Percentiles rank a stretch among this genome's conserved stretches.
These are phyloP conservation scores for Paecilomyces variotii DNA, from an alignment of 2,329 filamentous ascomycete species.

Conservation along the genomic window DNA sequence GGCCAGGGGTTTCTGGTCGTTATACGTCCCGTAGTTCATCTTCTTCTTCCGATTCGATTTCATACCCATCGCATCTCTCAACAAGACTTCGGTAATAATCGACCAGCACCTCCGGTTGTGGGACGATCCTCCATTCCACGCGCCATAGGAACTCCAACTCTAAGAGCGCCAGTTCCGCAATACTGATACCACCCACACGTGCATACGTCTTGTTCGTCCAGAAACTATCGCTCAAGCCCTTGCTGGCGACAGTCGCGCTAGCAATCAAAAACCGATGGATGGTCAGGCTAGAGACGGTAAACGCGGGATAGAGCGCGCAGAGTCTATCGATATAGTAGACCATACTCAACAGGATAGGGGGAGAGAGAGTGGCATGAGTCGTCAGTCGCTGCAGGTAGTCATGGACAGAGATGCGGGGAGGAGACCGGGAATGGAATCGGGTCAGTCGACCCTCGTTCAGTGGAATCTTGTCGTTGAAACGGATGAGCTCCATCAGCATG, in stretches of 20 bases:
- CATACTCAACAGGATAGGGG: slow-evolving; percentile 93
- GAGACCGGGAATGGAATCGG: slow-evolving; percentile 83
- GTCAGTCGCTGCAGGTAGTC: slow-evolving; percentile 92
- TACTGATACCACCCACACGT: slow-evolving; percentile 81
- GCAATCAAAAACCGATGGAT: slow-evolving; percentile 97
- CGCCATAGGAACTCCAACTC: slow-evolving; percentile 89
- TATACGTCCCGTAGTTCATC: slow-evolving; percentile 5
- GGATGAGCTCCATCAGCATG: slow-evolving; percentile 92
- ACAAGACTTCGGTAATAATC: slow-evolving; percentile 90
- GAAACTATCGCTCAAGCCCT: slow-evolving; percentile 92
- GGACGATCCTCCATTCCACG: slow-evolving; percentile 95
- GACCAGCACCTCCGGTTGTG: slow-evolving; percentile 83
- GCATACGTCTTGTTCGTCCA: slow-evolving; percentile 98
- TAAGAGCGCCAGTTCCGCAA: slow-evolving; percentile 80
- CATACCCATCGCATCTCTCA: slow-evolving; percentile 54
- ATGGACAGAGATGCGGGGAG: slow-evolving; percentile 85
- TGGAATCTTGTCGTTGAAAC: slow-evolving; percentile 82
- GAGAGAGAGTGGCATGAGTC: slow-evolving; percentile 85
- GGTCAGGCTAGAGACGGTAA: slow-evolving; percentile 92
- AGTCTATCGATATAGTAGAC: slow-evolving; percentile 97
- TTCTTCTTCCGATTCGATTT: slow-evolving; percentile 34
- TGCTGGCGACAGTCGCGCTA: slow-evolving; percentile 88
- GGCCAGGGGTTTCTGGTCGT: background rate
- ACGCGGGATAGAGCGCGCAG: slow-evolving; percentile 84
- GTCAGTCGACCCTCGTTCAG: slow-evolving; percentile 80